phyloP scores from a whole-genome alignment of 148 eudicot genomes.

The Suaeda aralocaspica region DNA sequence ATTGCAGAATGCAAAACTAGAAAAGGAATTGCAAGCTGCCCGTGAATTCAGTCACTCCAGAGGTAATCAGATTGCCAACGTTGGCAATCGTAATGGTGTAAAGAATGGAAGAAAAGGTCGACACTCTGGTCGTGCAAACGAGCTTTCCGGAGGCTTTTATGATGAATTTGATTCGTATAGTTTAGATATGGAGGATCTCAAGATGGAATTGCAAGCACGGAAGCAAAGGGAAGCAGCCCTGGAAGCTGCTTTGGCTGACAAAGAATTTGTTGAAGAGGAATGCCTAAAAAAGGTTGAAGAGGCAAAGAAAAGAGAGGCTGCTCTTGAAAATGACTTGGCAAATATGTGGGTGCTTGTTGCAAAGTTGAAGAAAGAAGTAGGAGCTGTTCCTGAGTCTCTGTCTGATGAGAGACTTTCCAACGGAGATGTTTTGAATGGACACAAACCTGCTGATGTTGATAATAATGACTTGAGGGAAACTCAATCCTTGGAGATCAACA shows the following conservation, averaged over 20 bases:
- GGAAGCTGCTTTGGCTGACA: conserved; percentile 93
- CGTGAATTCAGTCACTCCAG: conserved; percentile 53
- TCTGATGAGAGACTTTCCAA: conserved; percentile 29
- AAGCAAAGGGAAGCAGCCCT: conserved; percentile 74
- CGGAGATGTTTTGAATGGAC: conserved; percentile 33
- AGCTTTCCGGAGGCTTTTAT: conserved; percentile 43
- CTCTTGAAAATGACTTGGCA: conserved; percentile 90
- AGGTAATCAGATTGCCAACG: conserved; percentile 39
- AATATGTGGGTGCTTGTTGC: conserved; percentile 99
- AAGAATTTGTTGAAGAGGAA: conserved; percentile 65
- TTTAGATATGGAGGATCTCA: conserved; percentile 68
- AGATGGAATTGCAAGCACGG: conserved; percentile 76
- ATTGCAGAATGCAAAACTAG: conserved; percentile 72
- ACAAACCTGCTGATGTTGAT: conserved; percentile 31
- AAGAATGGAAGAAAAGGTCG: conserved; percentile 67
- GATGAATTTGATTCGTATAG: conserved; percentile 64
- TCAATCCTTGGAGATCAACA: conserved; percentile 37
- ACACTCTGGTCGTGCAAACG: conserved; percentile 48
- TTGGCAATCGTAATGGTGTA: conserved; percentile 47
- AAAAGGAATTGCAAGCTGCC: conserved; percentile 72
- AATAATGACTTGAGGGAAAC: conserved; percentile 45
- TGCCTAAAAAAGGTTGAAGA: conserved; percentile 73
- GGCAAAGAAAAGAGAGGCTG: conserved; percentile 70
- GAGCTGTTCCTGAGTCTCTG: conserved; percentile 34
- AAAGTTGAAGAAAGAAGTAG: conserved; percentile 79